Base-by-base conservation (phyloP, 1,139 yeast genomes). In the Geotrichum fermentans region DNA sequence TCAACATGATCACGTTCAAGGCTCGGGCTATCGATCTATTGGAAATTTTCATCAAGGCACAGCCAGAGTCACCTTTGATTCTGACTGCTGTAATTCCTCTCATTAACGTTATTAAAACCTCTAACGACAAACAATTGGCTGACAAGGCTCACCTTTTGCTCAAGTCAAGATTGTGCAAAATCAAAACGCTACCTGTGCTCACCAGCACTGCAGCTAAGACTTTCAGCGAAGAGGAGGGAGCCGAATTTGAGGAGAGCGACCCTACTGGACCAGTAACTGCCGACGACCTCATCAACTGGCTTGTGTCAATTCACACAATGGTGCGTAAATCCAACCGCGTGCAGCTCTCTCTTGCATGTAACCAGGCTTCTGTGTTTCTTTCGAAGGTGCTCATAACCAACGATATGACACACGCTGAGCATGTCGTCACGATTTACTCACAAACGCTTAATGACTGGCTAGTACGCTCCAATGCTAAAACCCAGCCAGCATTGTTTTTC, bases 1-100 rank as follows among this genome's bases (percentile, higher is more conserved):
- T 81, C 55, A 84, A 81, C 59, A 84, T 92, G 73, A 72, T 82
- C 4, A 78, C 84, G 50, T 83, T 89, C 71, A 92, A 92, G 63
- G 79, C 79, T 55, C 74, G 96, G 50, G 75, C 88, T 3, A 68
- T 90, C 46, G 97, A 89, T 58, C 71, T 92, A 58, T 63, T 92
- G 37, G 94, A 85, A 28, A 68, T 78, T 5, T 87, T 78, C 59
- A 69, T 73, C 56, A 77, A 74, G 54, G 62, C 62, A 7, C 75
- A 78, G 56, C 74, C 78, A 0, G 61, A 68, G 24, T 73, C 76
- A n/a, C 56, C 64, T 14, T 66, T 65, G 17, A 62, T 72, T 4
- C 60, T 83, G 39, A 59, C 69, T 2, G 68, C 80, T 52, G 65
- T 83, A n/a, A 64, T 72, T 37, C 90, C 94, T 1, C 64, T 88